These are phyloP conservation scores for Pochonia chlamydosporia DNA, from an alignment of 2,329 filamentous ascomycete species.

Conservation along the genomic window DNA sequence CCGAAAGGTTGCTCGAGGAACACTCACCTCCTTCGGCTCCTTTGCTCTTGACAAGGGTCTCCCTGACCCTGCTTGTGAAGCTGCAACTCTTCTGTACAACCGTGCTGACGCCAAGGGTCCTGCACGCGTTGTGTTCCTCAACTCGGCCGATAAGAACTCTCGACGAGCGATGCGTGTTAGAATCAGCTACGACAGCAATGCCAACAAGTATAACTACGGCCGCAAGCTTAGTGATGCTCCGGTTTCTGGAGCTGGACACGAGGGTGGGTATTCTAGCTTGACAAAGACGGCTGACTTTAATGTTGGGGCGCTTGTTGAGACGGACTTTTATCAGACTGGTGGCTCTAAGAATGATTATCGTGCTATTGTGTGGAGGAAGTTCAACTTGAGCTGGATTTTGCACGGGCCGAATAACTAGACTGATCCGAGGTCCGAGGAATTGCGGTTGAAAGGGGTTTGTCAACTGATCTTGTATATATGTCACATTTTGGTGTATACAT, in stretches of 20 bases:
- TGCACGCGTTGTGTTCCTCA: constrained; percentile 13
- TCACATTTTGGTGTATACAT: too few species aligned
- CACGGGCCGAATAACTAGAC: constrained; percentile 8
- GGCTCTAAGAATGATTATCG: constrained; percentile 8
- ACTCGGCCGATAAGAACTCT: constrained; percentile 13
- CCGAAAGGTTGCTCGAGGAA: constrained; percentile 12
- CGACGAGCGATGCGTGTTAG: constrained; percentile 12
- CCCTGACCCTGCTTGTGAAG: constrained; percentile 12
- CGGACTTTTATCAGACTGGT: constrained; percentile 11
- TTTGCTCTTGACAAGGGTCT: constrained; percentile 12
- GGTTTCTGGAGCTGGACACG: constrained; percentile 9
- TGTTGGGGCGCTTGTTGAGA: constrained; percentile 15
- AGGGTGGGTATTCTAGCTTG: constrained; percentile 16
- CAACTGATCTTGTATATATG: too few species aligned
- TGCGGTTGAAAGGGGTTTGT: too few species aligned
- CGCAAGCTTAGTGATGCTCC: constrained; percentile 11
- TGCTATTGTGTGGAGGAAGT: constrained; percentile 11
- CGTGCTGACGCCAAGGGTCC: constrained; percentile 7
- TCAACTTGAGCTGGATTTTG: constrained; percentile 14
- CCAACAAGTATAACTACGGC: constrained; percentile 12
- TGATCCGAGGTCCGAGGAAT: too few species aligned
- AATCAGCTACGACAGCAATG: constrained; percentile 14
- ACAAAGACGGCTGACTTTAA: constrained; percentile 13
- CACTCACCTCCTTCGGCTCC: constrained; percentile 7
- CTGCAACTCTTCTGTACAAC: constrained; percentile 10